Conservation (phyloP, 2,329 filamentous ascomycete genomes). For the Botrytis fabae region DNA sequence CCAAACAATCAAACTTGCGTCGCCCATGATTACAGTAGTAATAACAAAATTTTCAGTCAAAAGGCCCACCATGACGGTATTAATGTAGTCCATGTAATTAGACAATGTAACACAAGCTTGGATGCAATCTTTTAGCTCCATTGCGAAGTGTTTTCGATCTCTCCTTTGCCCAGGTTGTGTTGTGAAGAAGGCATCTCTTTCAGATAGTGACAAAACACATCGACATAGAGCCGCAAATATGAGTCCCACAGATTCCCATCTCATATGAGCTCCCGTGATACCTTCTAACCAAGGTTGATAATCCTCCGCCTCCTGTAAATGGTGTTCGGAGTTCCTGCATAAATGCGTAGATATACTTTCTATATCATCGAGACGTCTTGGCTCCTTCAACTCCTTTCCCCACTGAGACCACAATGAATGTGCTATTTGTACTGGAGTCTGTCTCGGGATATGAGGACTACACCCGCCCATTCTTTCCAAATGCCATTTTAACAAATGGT, state of each 20-base stretch:
- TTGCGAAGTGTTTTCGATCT: conserved; percentile 33
- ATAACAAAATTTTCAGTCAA: conserved; percentile 42
- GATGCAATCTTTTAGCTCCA: conserved; percentile 40
- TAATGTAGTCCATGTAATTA: conserved; percentile 42
- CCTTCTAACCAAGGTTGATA: conserved; percentile 37
- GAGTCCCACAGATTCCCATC: conserved; percentile 40
- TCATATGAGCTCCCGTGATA: conserved; percentile 36
- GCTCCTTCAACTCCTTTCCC: conserved; percentile 31
- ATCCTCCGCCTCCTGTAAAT: conserved; percentile 35
- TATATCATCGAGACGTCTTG: conserved; percentile 30
- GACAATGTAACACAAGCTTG: conserved; percentile 43
- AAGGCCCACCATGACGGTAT: conserved; percentile 45
- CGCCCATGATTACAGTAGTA: conserved; percentile 45
- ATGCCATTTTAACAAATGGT: conserved; percentile 35
- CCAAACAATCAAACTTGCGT: conserved; percentile 46
- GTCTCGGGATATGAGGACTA: conserved; percentile 25
- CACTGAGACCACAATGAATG: conserved; percentile 36
- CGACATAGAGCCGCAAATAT: conserved; percentile 33
- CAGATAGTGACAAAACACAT: conserved; percentile 30
- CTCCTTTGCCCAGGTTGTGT: conserved; percentile 34
- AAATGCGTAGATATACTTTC: conserved; percentile 34
- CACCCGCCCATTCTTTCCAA: conserved; percentile 29
- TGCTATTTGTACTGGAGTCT: conserved; percentile 26
- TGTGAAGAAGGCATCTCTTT: conserved; percentile 34
- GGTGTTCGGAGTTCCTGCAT: conserved; percentile 37